Conservation (phyloP, 192 early-diverging fungal species). For the Jimgerdemannia lactiflua region DNA sequence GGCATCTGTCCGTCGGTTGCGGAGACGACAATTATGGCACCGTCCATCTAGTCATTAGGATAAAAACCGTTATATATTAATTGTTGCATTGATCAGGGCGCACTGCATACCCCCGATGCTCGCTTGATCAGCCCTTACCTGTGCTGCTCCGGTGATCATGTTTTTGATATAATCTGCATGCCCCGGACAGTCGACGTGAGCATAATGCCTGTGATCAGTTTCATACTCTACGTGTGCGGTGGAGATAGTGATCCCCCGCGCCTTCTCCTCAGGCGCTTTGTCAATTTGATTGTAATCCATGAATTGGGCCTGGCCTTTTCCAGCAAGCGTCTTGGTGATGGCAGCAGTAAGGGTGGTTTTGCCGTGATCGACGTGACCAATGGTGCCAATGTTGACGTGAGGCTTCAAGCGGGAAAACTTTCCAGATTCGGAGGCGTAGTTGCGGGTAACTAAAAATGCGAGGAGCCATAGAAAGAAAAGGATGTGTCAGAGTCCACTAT, state of each 20-base stretch:
- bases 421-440: constrained; percentile 47
- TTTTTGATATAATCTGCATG: constrained; percentile 99
- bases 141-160: constrained; percentile 98
- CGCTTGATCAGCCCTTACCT: constrained; percentile 61
- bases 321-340: constrained; percentile 93
- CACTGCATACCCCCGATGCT: background rate
- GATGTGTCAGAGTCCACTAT: background rate
- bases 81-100: background rate
- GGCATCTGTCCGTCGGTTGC: constrained; percentile 99
- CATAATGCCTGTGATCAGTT: constrained; percentile 87
- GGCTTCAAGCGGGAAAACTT: constrained; percentile 87
- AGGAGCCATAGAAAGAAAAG: background rate
- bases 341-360: constrained; percentile 99
- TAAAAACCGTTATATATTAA: background rate
- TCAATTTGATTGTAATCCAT: constrained; percentile 96
- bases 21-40: constrained; percentile 97
- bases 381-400: constrained; percentile 98
- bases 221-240: constrained; percentile 98
- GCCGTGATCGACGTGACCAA: constrained; percentile 99
- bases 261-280: constrained; percentile 98
- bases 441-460: constrained; percentile 18
- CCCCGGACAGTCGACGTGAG: constrained; percentile 97
- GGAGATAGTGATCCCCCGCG: constrained; percentile 97
- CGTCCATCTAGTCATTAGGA: constrained; percentile 69
- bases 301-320: constrained; percentile 82